Evolutionary conservation across 768 basidiomycete genomes (phyloP).

Genomic region (Tricholoma hemisulphureum): DNA sequence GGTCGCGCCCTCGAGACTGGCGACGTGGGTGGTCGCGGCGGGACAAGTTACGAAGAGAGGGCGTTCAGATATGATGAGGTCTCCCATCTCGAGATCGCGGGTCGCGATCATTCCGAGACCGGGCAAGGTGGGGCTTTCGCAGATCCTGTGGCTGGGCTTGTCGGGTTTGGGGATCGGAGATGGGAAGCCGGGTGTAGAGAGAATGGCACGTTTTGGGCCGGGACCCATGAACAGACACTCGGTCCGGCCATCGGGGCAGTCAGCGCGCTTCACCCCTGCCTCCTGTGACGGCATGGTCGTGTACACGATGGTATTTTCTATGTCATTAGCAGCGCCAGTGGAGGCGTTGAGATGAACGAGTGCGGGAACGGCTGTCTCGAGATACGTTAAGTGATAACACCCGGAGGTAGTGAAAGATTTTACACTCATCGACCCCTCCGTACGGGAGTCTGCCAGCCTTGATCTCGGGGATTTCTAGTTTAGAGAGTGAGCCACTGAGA

Average conservation of each 20-base stretch:
- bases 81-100: neutral
- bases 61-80: conserved; percentile 22
- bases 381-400: neutral
- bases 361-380: neutral
- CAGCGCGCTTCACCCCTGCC: neutral
- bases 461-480: neutral
- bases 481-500: too few relatives aligned
- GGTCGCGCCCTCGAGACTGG: neutral
- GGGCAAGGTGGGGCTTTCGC: neutral
- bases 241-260: conserved; percentile 3
- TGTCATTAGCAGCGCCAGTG: neutral
- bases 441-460: neutral
- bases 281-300: conserved; percentile 2
- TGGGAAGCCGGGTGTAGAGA: conserved; percentile 11
- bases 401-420: neutral
- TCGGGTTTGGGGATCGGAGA: conserved; percentile 1
- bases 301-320: neutral
- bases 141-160: neutral
- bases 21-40: neutral
- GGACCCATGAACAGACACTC: conserved; percentile 8
- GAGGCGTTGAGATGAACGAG: neutral
- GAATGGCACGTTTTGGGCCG: neutral
- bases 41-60: conserved; percentile 31
- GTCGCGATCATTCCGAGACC: conserved; percentile 5
- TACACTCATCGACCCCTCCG: neutral